Percentiles rank a stretch among this genome's conserved stretches.
phyloP scores from a whole-genome alignment of 192 early-diverging fungal species.

The Backusella parvicylindrica region DNA sequence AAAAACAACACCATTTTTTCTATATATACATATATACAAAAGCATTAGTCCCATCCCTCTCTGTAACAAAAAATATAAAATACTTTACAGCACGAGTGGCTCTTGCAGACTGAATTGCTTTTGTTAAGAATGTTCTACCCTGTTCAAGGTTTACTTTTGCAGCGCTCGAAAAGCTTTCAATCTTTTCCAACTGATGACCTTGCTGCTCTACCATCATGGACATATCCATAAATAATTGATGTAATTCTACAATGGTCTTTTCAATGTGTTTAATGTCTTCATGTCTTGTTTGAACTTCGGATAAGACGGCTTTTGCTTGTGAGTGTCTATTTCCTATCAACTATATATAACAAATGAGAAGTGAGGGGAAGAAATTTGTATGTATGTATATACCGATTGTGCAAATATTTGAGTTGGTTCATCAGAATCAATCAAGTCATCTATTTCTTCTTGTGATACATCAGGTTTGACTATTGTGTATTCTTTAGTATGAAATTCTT shows the following conservation, averaged over 20 bases:
- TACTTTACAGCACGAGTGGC: conserved; percentile 22
- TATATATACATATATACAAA: neutral
- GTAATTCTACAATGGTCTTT: conserved; percentile 82
- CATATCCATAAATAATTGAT: conserved; percentile 87
- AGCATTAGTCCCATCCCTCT: neutral
- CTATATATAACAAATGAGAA: conserved; percentile 26
- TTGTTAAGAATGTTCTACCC: conserved; percentile 19
- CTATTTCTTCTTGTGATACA: conserved; percentile 69
- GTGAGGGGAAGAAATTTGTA: neutral
- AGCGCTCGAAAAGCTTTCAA: conserved; percentile 55
- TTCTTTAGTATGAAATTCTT: neutral
- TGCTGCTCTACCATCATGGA: conserved; percentile 73
- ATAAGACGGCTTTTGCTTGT: conserved; percentile 69
- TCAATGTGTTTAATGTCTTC: conserved; percentile 84
- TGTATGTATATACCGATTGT: conserved; percentile 52
- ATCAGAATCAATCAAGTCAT: conserved; percentile 67
- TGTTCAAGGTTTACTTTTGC: conserved; percentile 16
- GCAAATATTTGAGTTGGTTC: conserved; percentile 70
- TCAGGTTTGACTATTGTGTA: conserved; percentile 64
- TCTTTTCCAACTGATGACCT: conserved; percentile 64
- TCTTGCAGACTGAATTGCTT: conserved; percentile 23
- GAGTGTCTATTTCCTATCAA: conserved; percentile 67
- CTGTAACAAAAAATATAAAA: neutral
- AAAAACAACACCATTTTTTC: conserved; percentile 41
- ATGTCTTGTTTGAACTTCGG: conserved; percentile 81